Evolutionary conservation across 495 filamentous ascomycete species (phyloP).

Genomic region (Aspergillus campestris): DNA sequence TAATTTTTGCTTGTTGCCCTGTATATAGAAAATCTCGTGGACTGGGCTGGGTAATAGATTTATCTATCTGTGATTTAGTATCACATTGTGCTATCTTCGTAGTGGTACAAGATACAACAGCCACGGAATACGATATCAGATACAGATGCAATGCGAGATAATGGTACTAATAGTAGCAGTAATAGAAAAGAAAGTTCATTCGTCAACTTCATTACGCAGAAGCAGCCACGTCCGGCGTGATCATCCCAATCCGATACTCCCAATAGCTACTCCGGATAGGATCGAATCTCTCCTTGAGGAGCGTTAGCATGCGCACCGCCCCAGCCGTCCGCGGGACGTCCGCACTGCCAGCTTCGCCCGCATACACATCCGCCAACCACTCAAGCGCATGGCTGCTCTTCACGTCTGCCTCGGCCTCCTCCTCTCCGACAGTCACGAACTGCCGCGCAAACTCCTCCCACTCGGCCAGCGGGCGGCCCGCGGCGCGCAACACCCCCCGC

Average conservation of each 20-base stretch:
- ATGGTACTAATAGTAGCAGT: too few species aligned
- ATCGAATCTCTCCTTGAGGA: slow-evolving; percentile 82
- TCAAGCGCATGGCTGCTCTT: slow-evolving; percentile 84
- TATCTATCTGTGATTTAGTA: too few species aligned
- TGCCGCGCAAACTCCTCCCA: slow-evolving; percentile 56
- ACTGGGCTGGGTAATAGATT: too few species aligned
- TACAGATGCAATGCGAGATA: too few species aligned
- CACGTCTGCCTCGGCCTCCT: slow-evolving; percentile 35
- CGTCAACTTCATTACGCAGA: slow-evolving; percentile 3
- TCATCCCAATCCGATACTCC: slow-evolving; percentile 58
- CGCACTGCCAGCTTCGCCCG: slow-evolving; percentile 32
- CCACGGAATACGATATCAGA: too few species aligned
- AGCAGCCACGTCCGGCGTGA: slow-evolving; percentile 16
- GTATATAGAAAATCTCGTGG: too few species aligned
- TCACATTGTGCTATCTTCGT: too few species aligned
- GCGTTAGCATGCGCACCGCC: slow-evolving; percentile 49
- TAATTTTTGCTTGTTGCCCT: not conserved
- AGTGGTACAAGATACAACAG: too few species aligned
- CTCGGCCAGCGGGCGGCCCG: slow-evolving; percentile 44
- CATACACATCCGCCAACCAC: slow-evolving; percentile 73
- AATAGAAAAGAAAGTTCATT: not conserved
- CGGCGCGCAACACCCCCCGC: slow-evolving; percentile 61
- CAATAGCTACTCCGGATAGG: slow-evolving; percentile 87
- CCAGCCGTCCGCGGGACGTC: slow-evolving; percentile 39
- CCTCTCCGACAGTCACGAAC: slow-evolving; percentile 50